A percentile compares a stretch with the other conserved stretches of the same genome.
Evolutionary conservation across 2,329 filamentous ascomycete species (phyloP).

Genomic region (Aureobasidium sp.): DNA sequence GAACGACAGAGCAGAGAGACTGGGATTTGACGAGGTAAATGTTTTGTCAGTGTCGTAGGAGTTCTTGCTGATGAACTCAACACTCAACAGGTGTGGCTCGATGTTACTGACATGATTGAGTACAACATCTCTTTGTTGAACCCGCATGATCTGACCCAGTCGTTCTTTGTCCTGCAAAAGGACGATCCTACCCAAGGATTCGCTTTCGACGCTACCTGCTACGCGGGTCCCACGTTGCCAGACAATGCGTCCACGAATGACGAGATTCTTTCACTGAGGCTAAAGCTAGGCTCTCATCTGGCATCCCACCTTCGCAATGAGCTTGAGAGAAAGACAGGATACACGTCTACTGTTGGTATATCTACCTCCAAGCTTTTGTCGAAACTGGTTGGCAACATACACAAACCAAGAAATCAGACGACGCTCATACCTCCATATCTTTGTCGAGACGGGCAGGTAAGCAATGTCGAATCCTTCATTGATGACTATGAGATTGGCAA

Average conservation of each 20-base stretch:
- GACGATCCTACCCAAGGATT: conserved; percentile 75
- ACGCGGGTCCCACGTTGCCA: conserved; percentile 58
- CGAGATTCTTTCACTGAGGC: conserved; percentile 37
- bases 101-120: conserved; percentile 77
- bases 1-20: conserved; percentile 66
- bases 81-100: conserved; percentile 50
- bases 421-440: conserved; percentile 62
- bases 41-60: too few relatives aligned
- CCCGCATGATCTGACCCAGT: conserved; percentile 49
- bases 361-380: conserved; percentile 79
- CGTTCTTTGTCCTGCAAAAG: conserved; percentile 71
- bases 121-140: conserved; percentile 73
- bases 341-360: conserved; percentile 80
- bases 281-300: conserved; percentile 73
- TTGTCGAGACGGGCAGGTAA: conserved; percentile 15
- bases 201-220: conserved; percentile 58
- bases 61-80: neutral
- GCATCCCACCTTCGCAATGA: conserved; percentile 62
- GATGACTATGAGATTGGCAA: conserved; percentile 67
- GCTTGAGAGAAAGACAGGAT: conserved; percentile 68
- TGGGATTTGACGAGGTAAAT: conserved; percentile 82
- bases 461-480: conserved; percentile 55
- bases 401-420: conserved; percentile 86
- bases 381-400: conserved; percentile 72
- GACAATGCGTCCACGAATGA: neutral